Conservation (phyloP, 2,329 filamentous ascomycete genomes). For the Arthroderma uncinatum region DNA sequence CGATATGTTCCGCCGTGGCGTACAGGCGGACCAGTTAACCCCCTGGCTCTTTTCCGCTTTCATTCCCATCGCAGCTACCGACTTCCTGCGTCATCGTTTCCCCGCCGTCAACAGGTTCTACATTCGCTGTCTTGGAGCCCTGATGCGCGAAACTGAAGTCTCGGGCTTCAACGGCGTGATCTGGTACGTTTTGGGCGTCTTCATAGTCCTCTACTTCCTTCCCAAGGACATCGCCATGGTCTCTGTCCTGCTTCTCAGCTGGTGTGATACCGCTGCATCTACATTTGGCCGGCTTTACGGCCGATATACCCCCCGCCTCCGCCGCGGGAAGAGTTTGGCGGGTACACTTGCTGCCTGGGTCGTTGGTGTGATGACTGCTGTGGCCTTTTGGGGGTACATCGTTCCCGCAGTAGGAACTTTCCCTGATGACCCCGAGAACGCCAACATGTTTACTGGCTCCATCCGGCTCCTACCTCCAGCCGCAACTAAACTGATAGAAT, state of each 20-base stretch:
- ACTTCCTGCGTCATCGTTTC: constrained; percentile 73
- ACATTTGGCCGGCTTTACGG: constrained; percentile 89
- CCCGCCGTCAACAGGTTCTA: constrained; percentile 76
- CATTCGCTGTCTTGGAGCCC: constrained; percentile 68
- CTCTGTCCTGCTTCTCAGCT: constrained; percentile 79
- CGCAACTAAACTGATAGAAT: constrained; percentile 49
- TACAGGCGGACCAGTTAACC: constrained; percentile 65
- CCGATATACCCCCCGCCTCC: constrained; percentile 72
- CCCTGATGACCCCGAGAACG: constrained; percentile 55
- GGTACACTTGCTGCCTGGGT: constrained; percentile 75
- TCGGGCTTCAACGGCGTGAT: constrained; percentile 93
- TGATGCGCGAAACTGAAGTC: constrained; percentile 97
- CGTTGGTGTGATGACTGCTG: constrained; percentile 71
- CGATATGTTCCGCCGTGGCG: constrained; percentile 69
- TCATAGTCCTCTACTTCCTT: constrained; percentile 72
- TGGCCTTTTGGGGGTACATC: constrained; percentile 78
- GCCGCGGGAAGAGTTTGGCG: constrained; percentile 81
- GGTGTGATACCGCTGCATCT: constrained; percentile 95
- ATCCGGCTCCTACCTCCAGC: constrained; percentile 55
- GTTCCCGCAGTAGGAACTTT: constrained; percentile 58
- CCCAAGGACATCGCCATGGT: constrained; percentile 90
- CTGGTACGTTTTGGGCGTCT: constrained; percentile 86
- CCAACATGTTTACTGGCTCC: constrained; percentile 70
- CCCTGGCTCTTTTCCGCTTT: constrained; percentile 72
- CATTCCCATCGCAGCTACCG: constrained; percentile 70